A percentile compares a stretch with the other conserved stretches of the same genome.
Evolutionary conservation across 2,329 filamentous ascomycete species (phyloP).

Genomic region (Aureobasidium sp.): DNA sequence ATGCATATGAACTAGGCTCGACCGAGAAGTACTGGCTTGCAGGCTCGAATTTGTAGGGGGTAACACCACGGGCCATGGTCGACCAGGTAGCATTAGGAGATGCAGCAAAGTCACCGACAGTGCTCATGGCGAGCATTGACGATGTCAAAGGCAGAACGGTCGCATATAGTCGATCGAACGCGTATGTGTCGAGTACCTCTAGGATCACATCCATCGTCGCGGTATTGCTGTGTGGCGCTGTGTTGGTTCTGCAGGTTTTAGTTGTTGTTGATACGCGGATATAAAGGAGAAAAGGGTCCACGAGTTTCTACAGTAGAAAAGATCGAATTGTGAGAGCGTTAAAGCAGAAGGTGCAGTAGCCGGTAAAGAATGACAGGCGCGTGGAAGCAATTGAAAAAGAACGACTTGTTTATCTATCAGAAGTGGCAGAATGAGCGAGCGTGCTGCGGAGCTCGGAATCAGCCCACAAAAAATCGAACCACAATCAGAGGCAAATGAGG

Average conservation of each 20-base stretch:
- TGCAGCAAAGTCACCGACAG: constrained; percentile 37
- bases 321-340: background rate
- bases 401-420: constrained; percentile 10
- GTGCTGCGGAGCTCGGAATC: constrained; percentile 3
- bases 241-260: background rate
- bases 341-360: background rate
- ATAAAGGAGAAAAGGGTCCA: background rate
- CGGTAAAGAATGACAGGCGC: constrained; percentile 7
- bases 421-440: background rate
- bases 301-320: background rate
- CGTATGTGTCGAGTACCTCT: constrained; percentile 71
- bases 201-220: constrained; percentile 78
- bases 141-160: constrained; percentile 51
- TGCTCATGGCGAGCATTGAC: constrained; percentile 45
- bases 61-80: constrained; percentile 33
- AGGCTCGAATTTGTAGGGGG: constrained; percentile 59
- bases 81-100: constrained; percentile 50
- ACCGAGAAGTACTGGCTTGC: constrained; percentile 62
- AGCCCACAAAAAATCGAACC: constrained; percentile 10
- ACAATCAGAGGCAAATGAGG: constrained; percentile 11
- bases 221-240: constrained; percentile 21
- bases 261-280: background rate
- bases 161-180: constrained; percentile 74
- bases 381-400: constrained; percentile 6
- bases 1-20: constrained; percentile 65